Percentiles rank a stretch among this genome's conserved stretches.
Conservation (phyloP, 768 basidiomycete species). For the Boletus rubroflammeus region DNA sequence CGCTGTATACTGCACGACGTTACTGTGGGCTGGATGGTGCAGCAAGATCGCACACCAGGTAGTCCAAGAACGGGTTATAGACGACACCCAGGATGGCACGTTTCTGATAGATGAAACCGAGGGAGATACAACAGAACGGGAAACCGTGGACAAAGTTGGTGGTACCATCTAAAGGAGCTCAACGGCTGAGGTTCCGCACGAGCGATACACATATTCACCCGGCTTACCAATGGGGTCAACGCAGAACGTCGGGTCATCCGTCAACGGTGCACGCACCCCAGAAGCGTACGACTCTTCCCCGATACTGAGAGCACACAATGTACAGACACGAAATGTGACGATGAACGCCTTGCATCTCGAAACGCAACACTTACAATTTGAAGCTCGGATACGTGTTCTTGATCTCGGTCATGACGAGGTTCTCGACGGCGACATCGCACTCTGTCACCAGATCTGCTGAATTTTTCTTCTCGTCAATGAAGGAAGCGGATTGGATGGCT, state of each 20-base stretch:
- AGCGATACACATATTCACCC: not conserved
- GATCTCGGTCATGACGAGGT: conserved; percentile 71
- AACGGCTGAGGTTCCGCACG: not conserved
- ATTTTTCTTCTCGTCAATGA: conserved; percentile 83
- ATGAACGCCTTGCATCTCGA: not conserved
- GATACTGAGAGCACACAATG: conserved; percentile 48
- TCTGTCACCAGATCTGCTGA: conserved; percentile 93
- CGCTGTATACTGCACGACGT: conserved; percentile 60
- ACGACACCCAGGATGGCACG: conserved; percentile 84
- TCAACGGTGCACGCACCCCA: conserved; percentile 61
- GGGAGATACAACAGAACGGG: conserved; percentile 85
- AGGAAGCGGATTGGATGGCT: conserved; percentile 58
- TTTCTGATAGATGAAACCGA: conserved; percentile 80
- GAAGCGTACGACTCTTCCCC: conserved; percentile 92
- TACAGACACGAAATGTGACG: not conserved
- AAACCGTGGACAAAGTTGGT: conserved; percentile 86
- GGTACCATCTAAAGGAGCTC: conserved; percentile 59
- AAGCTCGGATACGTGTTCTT: conserved; percentile 64
- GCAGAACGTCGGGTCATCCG: conserved; percentile 91
- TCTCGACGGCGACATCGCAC: conserved; percentile 88
- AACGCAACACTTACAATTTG: conserved; percentile 60
- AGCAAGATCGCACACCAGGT: conserved; percentile 47
- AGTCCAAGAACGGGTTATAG: conserved; percentile 85
- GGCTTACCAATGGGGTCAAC: conserved; percentile 85
- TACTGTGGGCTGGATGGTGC: not conserved